Conservation (phyloP, 2,329 filamentous ascomycete species). For the Monosporascus sp. region DNA sequence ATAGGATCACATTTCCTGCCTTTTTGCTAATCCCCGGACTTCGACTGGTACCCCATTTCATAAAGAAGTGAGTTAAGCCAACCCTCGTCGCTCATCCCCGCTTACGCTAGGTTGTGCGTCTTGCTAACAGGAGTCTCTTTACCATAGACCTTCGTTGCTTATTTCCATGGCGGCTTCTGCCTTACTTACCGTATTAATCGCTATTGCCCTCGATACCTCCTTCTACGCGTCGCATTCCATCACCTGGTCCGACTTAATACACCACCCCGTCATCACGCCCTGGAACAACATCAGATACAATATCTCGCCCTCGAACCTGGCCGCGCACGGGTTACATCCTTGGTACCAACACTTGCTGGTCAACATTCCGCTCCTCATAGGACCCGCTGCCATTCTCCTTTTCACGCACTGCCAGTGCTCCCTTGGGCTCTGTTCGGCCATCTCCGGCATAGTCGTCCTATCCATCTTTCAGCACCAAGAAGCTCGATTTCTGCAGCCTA, state of each 20-base stretch:
- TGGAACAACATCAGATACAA: slow-evolving; percentile 77
- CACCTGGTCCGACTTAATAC: slow-evolving; percentile 58
- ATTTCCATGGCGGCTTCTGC: slow-evolving; percentile 60
- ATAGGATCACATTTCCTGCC: slow-evolving; percentile 94
- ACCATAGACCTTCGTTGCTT: slow-evolving; percentile 53
- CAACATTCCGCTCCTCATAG: slow-evolving; percentile 68
- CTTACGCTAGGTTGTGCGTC: not conserved
- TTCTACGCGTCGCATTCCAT: slow-evolving; percentile 68
- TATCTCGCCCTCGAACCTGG: slow-evolving; percentile 62
- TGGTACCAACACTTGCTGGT: slow-evolving; percentile 71
- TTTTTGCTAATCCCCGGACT: slow-evolving; percentile 82
- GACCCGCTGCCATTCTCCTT: slow-evolving; percentile 60
- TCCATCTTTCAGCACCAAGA: slow-evolving; percentile 77
- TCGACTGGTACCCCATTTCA: slow-evolving; percentile 79
- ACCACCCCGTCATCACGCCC: slow-evolving; percentile 66
- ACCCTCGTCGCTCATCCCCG: not conserved
- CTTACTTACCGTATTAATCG: slow-evolving; percentile 62
- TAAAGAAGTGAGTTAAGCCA: slow-evolving; percentile 59
- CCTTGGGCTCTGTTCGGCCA: slow-evolving; percentile 64
- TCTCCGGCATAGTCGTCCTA: slow-evolving; percentile 65
- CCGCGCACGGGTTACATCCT: slow-evolving; percentile 70
- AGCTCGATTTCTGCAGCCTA: slow-evolving; percentile 70
- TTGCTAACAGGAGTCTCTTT: slow-evolving; percentile 13
- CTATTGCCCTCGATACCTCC: slow-evolving; percentile 76
- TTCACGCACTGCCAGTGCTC: slow-evolving; percentile 53